These are phyloP conservation scores for Pyrenochaeta sp. DNA, from an alignment of 2,329 filamentous ascomycete genomes.

Conservation along the genomic window DNA sequence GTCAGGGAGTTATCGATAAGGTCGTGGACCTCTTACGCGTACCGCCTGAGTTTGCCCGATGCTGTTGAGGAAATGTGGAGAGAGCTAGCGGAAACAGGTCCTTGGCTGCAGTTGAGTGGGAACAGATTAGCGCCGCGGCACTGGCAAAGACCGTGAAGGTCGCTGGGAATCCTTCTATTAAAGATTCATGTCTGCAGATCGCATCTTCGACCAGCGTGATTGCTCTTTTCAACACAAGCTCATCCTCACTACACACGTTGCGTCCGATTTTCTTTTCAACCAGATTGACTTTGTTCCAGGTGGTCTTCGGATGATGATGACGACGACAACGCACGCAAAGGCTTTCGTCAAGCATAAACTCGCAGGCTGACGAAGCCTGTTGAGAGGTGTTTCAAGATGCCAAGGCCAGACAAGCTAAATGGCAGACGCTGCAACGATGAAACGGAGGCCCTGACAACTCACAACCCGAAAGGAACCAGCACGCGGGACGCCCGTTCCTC, in stretches of 20 bases:
- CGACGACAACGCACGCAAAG: constrained; percentile 22
- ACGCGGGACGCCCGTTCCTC: constrained; percentile 4
- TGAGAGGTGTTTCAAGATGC: constrained; percentile 34
- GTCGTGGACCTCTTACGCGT: constrained; percentile 43
- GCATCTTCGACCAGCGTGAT: neutral
- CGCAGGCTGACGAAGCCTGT: constrained; percentile 28
- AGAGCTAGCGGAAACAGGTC: constrained; percentile 25
- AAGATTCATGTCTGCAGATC: neutral
- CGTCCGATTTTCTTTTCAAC: neutral
- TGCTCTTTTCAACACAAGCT: neutral
- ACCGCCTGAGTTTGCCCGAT: constrained; percentile 31
- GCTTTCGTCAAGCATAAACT: constrained; percentile 19
- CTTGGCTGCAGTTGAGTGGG: constrained; percentile 17
- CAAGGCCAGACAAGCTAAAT: constrained; percentile 30
- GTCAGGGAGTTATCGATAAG: constrained; percentile 27
- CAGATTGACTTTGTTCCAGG: neutral
- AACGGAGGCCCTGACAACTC: constrained; percentile 20
- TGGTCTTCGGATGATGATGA: neutral
- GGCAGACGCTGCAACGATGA: constrained; percentile 21
- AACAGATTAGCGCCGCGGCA: constrained; percentile 33
- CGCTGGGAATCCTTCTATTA: neutral
- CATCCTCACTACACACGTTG: neutral
- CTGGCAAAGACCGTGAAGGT: neutral
- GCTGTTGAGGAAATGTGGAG: constrained; percentile 43
- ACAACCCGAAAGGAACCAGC: constrained; percentile 17